Evolutionary conservation across 2,329 filamentous ascomycete genomes (phyloP), one percentile per base, ranked within the genome.

Genomic region (Decorospora gaudefroyi): DNA sequence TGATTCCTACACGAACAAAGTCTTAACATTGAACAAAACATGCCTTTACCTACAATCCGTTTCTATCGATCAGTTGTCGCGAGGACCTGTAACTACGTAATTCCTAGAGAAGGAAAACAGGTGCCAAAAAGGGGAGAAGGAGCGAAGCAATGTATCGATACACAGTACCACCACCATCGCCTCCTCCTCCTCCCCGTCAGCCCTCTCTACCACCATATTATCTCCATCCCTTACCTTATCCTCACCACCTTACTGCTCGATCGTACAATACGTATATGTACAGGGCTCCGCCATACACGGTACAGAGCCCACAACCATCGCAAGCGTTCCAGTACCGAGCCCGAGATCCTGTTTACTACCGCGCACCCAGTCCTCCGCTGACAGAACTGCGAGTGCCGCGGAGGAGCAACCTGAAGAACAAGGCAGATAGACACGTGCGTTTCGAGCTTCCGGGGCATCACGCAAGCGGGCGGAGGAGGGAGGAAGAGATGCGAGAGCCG

Each of bases 381-480:
- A 13, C 32, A 12, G 21, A 29, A 0, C n/a, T n/a, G n/a, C 28
- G 6, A 12, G 4, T 10, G 4, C 17, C 38, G 16, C 21, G 22
- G 9, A 46, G 23, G 32, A 31, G 21, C 6, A 23, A 7, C 15
- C 17, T 31, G 12, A 46, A 37, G n/a, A 34, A 31, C 12, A 32
- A 26, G 38, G 41, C 26, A 15, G 21, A 8, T 39, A 47, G 27
- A 35, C 47, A 34, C 47, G 36, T 42, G 10, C 47, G 27, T 4
- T 42, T 42, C 19, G 33, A 39, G 9, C 17, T 40, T 9, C 48
- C 36, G n/a, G 26, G 13, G 25, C 27, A 13, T 9, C 31, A 36
- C 6, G 19, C 28, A 29, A 37, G 17, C 22, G 21, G 16, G 10
- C 34, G 17, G 12, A 30, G 36, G 11, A 30, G 18, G 2, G 22